phyloP scores from a whole-genome alignment of 2,329 filamentous ascomycete species.

The Ascocoryne sarcoides region DNA sequence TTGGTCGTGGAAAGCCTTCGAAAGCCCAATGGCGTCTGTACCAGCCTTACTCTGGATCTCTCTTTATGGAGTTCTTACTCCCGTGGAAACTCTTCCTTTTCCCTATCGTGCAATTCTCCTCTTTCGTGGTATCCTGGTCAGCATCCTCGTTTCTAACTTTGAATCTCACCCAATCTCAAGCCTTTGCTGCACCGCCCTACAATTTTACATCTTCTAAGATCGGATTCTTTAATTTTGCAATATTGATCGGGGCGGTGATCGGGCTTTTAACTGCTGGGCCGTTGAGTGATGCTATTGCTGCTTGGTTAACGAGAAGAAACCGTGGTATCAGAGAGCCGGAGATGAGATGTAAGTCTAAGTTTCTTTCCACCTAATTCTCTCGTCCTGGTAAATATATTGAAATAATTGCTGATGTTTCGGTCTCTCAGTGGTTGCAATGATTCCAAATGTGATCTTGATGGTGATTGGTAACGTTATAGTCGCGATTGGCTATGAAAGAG shows the following conservation, averaged over 20 bases:
- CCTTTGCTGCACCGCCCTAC: conserved; percentile 24
- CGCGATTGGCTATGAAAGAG: conserved; percentile 41
- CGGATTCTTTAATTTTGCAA: conserved; percentile 42
- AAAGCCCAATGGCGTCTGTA: conserved; percentile 47
- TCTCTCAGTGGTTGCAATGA: conserved; percentile 24
- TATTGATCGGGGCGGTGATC: conserved; percentile 39
- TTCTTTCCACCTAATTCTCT: no score
- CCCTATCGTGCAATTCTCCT: conserved; percentile 53
- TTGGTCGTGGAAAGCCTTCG: conserved; percentile 45
- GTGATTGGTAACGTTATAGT: conserved; percentile 47
- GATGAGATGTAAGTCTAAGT: no score
- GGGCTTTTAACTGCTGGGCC: conserved; percentile 41
- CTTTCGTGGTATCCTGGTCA: conserved; percentile 53
- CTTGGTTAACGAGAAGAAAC: conserved; percentile 26
- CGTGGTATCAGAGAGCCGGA: conserved; percentile 32
- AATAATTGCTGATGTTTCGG: conserved; percentile 6
- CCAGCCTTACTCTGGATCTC: conserved; percentile 38
- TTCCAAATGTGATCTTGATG: conserved; percentile 32
- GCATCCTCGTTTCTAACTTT: conserved; percentile 46
- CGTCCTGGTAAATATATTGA: no score
- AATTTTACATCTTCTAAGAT: conserved; percentile 32
- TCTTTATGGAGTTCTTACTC: conserved; percentile 47
- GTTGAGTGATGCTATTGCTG: conserved; percentile 30
- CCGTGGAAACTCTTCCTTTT: conserved; percentile 54
- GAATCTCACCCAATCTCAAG: conserved; percentile 47